Percentiles rank a stretch among this genome's conserved stretches.
Evolutionary conservation across 495 filamentous ascomycete genomes (phyloP).

Genomic region (Chaetomium tenue): DNA sequence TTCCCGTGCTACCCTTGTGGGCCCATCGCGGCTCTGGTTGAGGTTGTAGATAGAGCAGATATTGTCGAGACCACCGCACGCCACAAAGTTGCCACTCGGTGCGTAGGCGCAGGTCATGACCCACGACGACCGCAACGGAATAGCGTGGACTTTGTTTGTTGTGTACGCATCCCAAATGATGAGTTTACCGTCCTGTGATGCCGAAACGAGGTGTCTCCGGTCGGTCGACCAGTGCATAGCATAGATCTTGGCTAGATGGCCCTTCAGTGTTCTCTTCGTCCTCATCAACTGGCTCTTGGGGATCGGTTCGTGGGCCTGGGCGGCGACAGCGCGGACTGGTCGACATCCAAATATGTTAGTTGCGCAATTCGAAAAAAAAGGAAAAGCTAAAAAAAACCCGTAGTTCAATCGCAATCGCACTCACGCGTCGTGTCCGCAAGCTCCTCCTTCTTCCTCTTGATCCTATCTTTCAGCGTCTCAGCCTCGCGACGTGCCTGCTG

Average conservation of each 20-base stretch:
- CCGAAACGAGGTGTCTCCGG: conserved; percentile 93
- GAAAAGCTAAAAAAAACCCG: too few species aligned
- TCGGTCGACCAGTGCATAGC: conserved; percentile 99
- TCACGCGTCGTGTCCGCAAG: conserved; percentile 94
- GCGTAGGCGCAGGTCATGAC: conserved; percentile 99
- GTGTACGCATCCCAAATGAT: conserved; percentile 99
- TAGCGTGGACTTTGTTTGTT: conserved; percentile 99
- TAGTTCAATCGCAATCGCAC: conserved; percentile 38
- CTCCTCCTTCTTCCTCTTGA: conserved; percentile 99
- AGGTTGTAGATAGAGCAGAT: conserved; percentile 99
- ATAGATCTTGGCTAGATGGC: conserved; percentile 98
- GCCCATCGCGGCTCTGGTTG: conserved; percentile 86
- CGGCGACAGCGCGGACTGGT: conserved; percentile 86
- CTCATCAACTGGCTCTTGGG: conserved; percentile 91
- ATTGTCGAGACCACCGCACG: conserved; percentile 97
- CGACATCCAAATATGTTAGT: conserved; percentile 18
- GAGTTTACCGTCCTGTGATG: conserved; percentile 97
- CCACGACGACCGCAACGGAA: conserved; percentile 97
- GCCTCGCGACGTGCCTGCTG: conserved; percentile 96
- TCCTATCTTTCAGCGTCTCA: conserved; percentile 95
- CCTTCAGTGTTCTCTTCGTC: conserved; percentile 90
- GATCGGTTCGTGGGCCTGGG: conserved; percentile 80
- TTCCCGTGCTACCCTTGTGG: conserved; percentile 93
- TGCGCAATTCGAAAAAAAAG: conserved; percentile 4
- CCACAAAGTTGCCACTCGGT: conserved; percentile 96